Evolutionary conservation across 2,329 filamentous ascomycete genomes (phyloP).

Genomic region (Sarocladiaceae sp.): DNA sequence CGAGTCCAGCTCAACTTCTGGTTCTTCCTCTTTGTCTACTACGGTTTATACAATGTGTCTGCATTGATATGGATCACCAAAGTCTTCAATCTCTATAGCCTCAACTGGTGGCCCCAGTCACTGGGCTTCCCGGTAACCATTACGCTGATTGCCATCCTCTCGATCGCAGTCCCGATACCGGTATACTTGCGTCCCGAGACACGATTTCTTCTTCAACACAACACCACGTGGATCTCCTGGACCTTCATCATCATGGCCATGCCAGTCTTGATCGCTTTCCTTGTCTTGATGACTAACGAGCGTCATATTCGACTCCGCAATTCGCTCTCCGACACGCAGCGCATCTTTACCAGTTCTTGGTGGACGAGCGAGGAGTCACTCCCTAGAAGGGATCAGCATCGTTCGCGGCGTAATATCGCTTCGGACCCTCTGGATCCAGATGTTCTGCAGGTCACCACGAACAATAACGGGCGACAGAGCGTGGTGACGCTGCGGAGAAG

Average conservation of each 20-base stretch:
- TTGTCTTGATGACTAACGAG: slow-evolving; percentile 60
- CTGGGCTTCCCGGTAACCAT: slow-evolving; percentile 63
- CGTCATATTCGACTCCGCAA: slow-evolving; percentile 58
- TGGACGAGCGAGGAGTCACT: slow-evolving; percentile 55
- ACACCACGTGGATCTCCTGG: slow-evolving; percentile 66
- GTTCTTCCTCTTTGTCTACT: slow-evolving; percentile 69
- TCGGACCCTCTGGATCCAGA: slow-evolving; percentile 21
- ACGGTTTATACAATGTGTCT: slow-evolving; percentile 64
- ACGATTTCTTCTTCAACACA: slow-evolving; percentile 53
- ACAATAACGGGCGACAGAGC: background rate
- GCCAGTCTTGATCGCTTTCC: slow-evolving; percentile 62
- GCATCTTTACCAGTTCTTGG: slow-evolving; percentile 63
- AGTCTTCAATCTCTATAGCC: slow-evolving; percentile 65
- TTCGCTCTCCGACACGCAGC: slow-evolving; percentile 61
- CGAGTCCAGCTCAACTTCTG: slow-evolving; percentile 65
- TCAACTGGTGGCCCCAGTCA: slow-evolving; percentile 67
- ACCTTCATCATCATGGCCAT: slow-evolving; percentile 67
- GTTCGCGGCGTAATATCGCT: slow-evolving; percentile 30
- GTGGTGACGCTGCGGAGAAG: slow-evolving; percentile 40
- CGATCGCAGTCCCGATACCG: slow-evolving; percentile 54
- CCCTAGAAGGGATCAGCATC: slow-evolving; percentile 8
- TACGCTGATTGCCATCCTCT: slow-evolving; percentile 56
- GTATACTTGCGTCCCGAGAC: slow-evolving; percentile 52
- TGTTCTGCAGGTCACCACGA: background rate
- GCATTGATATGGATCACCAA: slow-evolving; percentile 69